These are phyloP conservation scores for Trichosporon coremiiforme DNA, from an alignment of 1,284 basidiomycete species.

Conservation along the genomic window DNA sequence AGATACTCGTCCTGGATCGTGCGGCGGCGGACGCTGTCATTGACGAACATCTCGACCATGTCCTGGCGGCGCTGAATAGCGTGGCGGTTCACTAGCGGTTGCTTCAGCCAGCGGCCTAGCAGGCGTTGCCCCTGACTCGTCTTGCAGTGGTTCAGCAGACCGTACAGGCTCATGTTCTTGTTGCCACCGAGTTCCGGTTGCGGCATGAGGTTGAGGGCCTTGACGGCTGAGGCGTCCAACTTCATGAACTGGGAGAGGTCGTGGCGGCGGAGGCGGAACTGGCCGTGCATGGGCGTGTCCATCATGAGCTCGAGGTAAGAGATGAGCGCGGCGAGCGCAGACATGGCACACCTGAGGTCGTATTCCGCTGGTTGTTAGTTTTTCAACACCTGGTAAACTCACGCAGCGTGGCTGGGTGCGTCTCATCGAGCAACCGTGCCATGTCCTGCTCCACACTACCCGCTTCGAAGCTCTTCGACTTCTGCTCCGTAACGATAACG, in stretches of 20 bases:
- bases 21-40: conserved; percentile 71
- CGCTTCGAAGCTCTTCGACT: conserved; percentile 78
- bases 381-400: conserved; percentile 41
- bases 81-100: conserved; percentile 91
- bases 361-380: conserved; percentile 66
- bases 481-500: conserved; percentile 85
- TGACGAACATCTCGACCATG: conserved; percentile 82
- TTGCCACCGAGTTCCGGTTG: conserved; percentile 62
- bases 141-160: conserved; percentile 91
- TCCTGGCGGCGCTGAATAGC: conserved; percentile 84
- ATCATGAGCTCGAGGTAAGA: conserved; percentile 80
- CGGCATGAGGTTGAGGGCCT: conserved; percentile 86
- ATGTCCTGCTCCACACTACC: conserved; percentile 85
- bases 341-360: conserved; percentile 74
- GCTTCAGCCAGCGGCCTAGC: conserved; percentile 92
- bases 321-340: conserved; percentile 78
- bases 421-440: conserved; percentile 68
- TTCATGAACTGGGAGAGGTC: conserved; percentile 95
- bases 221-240: conserved; percentile 89
- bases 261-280: conserved; percentile 80
- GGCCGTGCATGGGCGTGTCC: conserved; percentile 78
- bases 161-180: conserved; percentile 84
- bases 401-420: conserved; percentile 59
- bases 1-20: conserved; percentile 73
- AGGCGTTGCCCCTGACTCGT: conserved; percentile 93